Percentiles rank a stretch among this genome's conserved stretches.
These are phyloP conservation scores for Ceratocystis alfenasii DNA, from an alignment of 2,329 filamentous ascomycete genomes.

Conservation along the genomic window DNA sequence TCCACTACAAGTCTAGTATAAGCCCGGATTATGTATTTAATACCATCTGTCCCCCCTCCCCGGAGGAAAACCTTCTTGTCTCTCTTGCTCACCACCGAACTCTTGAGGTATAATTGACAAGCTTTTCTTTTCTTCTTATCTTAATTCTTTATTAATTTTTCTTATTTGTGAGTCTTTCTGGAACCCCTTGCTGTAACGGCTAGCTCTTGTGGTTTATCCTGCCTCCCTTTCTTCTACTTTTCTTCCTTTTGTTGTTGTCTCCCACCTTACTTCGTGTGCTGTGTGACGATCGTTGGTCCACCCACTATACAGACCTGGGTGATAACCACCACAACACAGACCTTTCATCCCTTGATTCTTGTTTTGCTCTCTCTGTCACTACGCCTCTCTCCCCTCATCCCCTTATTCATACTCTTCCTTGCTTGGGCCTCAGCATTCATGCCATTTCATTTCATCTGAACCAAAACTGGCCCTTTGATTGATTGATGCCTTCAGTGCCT, in stretches of 20 bases:
- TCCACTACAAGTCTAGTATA: background rate
- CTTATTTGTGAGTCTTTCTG: constrained; percentile 3
- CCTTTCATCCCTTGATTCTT: background rate
- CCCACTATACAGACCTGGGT: background rate
- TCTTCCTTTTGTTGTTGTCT: background rate
- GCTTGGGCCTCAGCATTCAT: background rate
- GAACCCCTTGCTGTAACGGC: background rate
- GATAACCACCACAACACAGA: background rate
- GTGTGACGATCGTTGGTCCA: background rate
- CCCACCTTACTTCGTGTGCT: background rate
- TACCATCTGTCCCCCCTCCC: constrained; percentile 3
- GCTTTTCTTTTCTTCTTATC: constrained; percentile 10
- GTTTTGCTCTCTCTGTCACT: background rate
- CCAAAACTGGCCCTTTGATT: background rate
- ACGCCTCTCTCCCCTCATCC: too few relatives aligned
- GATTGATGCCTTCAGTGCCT: background rate
- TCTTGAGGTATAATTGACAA: constrained; percentile 12
- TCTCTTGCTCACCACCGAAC: background rate
- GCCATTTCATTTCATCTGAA: constrained; percentile 6
- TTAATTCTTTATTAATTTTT: constrained; percentile 13
- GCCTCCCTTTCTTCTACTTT: background rate
- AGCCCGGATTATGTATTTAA: constrained; percentile 11
- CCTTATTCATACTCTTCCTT: too few relatives aligned
- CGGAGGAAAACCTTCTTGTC: background rate
- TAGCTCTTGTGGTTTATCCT: background rate